Evolutionary conservation across 2,329 filamentous ascomycete species (phyloP).

Genomic region (Geosmithia morbida): DNA sequence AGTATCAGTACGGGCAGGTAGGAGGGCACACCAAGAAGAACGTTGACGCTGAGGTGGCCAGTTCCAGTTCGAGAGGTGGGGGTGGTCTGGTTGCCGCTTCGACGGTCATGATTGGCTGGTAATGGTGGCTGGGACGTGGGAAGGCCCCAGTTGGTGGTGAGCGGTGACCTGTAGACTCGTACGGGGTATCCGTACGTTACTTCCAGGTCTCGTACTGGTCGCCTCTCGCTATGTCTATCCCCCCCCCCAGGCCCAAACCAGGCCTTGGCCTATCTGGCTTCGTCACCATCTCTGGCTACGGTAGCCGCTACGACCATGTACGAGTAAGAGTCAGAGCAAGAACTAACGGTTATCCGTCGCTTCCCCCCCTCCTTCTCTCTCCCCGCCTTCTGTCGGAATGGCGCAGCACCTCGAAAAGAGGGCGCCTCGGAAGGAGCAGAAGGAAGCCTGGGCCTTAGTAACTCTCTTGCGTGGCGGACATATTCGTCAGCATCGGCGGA

Average conservation of each 20-base stretch:
- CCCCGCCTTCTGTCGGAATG: neutral
- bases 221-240: too few species aligned
- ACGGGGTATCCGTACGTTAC: neutral
- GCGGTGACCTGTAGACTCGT: neutral
- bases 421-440: neutral
- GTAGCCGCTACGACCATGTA: neutral
- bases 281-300: neutral
- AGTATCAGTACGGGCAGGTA: neutral
- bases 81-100: conserved; percentile 14
- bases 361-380: neutral
- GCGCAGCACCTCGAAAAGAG: neutral
- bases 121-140: conserved; percentile 12
- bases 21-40: neutral
- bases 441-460: neutral
- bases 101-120: conserved; percentile 17
- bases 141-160: neutral
- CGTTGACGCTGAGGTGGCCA: neutral
- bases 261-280: neutral
- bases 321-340: too few species aligned
- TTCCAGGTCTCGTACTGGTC: too few species aligned
- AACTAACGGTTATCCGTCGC: too few species aligned
- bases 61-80: conserved; percentile 5
- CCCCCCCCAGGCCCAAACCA: neutral
- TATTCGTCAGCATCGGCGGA: neutral
- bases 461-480: neutral